Base-by-base conservation (phyloP, 1,284 basidiomycete species). In the Irpex sp. region DNA sequence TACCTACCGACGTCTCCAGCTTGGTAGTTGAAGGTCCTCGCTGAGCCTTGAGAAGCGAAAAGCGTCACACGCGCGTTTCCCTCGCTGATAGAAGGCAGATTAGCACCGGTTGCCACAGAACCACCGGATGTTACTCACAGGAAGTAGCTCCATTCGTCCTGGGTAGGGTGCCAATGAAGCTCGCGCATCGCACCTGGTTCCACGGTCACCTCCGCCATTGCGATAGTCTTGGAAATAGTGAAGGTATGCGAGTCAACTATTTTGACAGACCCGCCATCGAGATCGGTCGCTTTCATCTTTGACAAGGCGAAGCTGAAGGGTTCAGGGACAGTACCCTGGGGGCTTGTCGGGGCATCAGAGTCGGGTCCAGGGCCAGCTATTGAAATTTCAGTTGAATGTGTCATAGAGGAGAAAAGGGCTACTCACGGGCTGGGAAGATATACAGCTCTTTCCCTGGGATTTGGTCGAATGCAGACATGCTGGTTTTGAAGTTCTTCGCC, bases 91-190 rank as follows among this genome's bases (percentile, higher is more conserved):
- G 26, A 15, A n/a, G 2, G 34, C 47, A n/a, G 44, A 26, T 58
- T n/a, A 60, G 51, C 26, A 51, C 7, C 37, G n/a, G 26, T 19
- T 5, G 34, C 47, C 21, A 51, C 19, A 21, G 21, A 60, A 15
- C 5, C 9, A 60, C 37, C 48, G n/a, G 47, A 44, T 44, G n/a
- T 76, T 44, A 69, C 76, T 37, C 62, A 80, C 78, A 80, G 61
- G 67, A 74, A 86, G 75, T 83, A 87, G 63, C 78, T 82, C 87
- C 87, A 89, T 74, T 89, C 87, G 67, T 85, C 83, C 72, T 87
- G 80, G 47, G 86, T 89, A 5, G 88, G 88, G 72, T 91, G 89
- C 89, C 89, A 92, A 84, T 91, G 59, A 34, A 58, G 44, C 54
- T 48, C 72, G 68, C 73, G 72, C 68, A 91, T 85, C 26, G 82